Evolutionary conservation across 2,329 filamentous ascomycete genomes (phyloP), one percentile per base, ranked within the genome.

Genomic region (Apiospora koreana): DNA sequence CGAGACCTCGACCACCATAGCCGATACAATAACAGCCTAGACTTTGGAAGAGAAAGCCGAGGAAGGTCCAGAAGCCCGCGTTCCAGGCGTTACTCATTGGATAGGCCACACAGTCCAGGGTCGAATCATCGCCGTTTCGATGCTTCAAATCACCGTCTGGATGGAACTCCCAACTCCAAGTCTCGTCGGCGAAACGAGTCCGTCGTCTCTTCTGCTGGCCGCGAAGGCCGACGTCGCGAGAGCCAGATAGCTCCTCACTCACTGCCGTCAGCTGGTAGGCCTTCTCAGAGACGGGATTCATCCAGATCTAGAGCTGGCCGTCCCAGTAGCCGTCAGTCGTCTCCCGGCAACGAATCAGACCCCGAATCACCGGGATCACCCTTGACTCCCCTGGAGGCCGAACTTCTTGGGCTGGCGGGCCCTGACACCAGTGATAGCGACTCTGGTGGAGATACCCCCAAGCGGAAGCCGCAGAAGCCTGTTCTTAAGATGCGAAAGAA

Each of bases 321-420:
- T 35, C 65, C 70, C 2, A 65, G 65, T 21, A 76, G 75, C 62
- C 75, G 76, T 9, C 74, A 73, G 28, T 76, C 74, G 12, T 75
- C 75, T 14, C 66, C 72, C n/a, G 73, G 50, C 62, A 71, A 69
- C 7, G 21, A 67, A 21, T 67, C 70, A 12, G 68, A 14, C 21
- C 58, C 71, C 10, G 71, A 71, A 48, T 72, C 72, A 28, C 64
- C 66, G 28, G 75, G 70, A 31, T 79, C 78, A n/a, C 74, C 77
- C 10, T 72, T 80, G 25, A 78, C 78, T 35, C 73, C 76, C 16
- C 77, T 74, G 38, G 77, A 79, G 31, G 74, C 75, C 14, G 77
- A 77, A 71, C 69, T 80, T n/a, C 74, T 80, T 48, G 77, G 78
- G 21, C 58, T 79, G 68, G 71, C 68, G 14, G 35, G 69, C n/a